Evolutionary conservation across 1,139 yeast species (phyloP), one percentile per base, ranked within the genome.

Genomic region (Hansenula lynferdii): DNA sequence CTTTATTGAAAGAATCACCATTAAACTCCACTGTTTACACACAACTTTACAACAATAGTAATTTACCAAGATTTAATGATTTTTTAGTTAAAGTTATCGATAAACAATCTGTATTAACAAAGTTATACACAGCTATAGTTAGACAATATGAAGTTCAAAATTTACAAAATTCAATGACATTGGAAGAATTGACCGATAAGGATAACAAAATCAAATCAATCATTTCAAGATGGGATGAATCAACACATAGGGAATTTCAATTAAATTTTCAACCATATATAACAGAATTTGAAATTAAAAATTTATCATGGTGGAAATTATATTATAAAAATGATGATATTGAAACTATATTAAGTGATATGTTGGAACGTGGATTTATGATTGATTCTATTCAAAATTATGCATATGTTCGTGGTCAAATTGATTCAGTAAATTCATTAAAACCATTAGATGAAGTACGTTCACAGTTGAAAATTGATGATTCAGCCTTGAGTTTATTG

Each of bases 201-300:
- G 50, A 51, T 25, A 24, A 27, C 22, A 40, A 41, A 25, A 47
- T 53, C 29, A 38, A 41, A n/a, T 36, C 40, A 17, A 47, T 42
- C 27, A 54, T 60, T 10, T 39, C 50, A 6, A 29, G 48, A n/a
- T 60, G 63, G 63, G 50, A 55, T 22, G 44, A 49, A 35, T 38
- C 47, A 2, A 49, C 63, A 0, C 64, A 60, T 41, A 34, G 33
- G 8, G 57, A 57, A 35, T 47, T 59, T 34, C 63, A 58, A 38
- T 37, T 39, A 10, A 39, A 39, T 3, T 55, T 60, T 24, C 48
- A 52, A 36, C 59, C 61, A 10, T 56, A 54, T 21, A 57, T 58
- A 24, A 43, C 51, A 11, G 39, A 46, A 18, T 52, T 46, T 25
- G 58, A 53, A 24, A 34, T 37, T 8, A 40, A 36, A 11, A 42